phyloP scores from a whole-genome alignment of 192 early-diverging fungal genomes.

The Entophlyctis helioformis region DNA sequence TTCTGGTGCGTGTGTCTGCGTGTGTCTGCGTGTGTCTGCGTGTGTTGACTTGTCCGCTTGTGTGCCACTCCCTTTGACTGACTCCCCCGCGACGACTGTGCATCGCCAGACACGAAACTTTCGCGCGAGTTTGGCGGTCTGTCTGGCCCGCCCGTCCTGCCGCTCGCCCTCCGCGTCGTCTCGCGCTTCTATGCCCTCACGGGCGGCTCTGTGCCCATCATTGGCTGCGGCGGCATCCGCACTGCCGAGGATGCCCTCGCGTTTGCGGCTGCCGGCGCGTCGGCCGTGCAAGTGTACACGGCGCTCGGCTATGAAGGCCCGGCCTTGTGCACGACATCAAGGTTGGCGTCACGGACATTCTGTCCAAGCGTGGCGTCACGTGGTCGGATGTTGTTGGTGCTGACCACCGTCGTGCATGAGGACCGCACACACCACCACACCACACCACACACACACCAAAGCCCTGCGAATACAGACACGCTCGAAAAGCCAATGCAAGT shows the following conservation, averaged over 20 bases:
- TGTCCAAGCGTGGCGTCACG: slow-evolving; percentile 50
- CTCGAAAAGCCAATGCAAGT: no score
- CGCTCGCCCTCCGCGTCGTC: slow-evolving; percentile 50
- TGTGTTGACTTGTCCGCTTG: no score
- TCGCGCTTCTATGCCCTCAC: slow-evolving; percentile 63
- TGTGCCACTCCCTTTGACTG: not conserved
- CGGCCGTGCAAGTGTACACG: slow-evolving; percentile 72
- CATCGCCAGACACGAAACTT: slow-evolving; percentile 11
- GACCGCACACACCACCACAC: no score
- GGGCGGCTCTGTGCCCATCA: slow-evolving; percentile 58
- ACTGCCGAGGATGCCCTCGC: slow-evolving; percentile 65
- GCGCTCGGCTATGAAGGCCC: slow-evolving; percentile 61
- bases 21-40: not conserved
- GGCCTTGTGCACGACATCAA: slow-evolving; percentile 71
- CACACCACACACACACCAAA: no score
- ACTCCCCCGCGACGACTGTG: not conserved
- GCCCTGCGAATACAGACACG: no score
- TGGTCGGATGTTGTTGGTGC: slow-evolving; percentile 48
- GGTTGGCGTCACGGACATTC: slow-evolving; percentile 50
- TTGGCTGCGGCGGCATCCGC: slow-evolving; percentile 80
- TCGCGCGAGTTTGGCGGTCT: slow-evolving; percentile 65
- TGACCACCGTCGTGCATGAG: no score
- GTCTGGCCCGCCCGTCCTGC: slow-evolving; percentile 64
- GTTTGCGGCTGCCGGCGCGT: slow-evolving; percentile 75
- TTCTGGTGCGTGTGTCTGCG: slow-evolving; percentile 26